A percentile compares a stretch with the other conserved stretches of the same genome.
Evolutionary conservation across 495 filamentous ascomycete genomes (phyloP).

Genomic region (Penicillium macrosclerotiorum): DNA sequence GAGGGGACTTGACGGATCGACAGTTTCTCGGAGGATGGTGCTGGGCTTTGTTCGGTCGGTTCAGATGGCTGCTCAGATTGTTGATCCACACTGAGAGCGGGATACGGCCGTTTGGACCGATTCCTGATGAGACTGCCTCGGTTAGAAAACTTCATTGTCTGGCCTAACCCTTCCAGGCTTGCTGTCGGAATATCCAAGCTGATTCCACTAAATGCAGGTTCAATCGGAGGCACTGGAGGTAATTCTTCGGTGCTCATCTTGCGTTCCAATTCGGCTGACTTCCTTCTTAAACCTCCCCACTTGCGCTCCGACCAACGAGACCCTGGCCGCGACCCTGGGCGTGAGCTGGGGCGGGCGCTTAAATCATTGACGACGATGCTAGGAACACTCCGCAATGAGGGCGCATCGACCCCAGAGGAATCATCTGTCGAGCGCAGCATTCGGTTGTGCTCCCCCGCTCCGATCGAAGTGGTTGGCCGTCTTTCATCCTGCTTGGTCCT

Average conservation of each 20-base stretch:
- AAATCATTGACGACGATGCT: conserved; percentile 43
- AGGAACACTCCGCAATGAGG: conserved; percentile 40
- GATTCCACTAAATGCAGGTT: conserved; percentile 51
- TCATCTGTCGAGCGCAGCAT: conserved; percentile 16
- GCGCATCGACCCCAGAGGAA: conserved; percentile 13
- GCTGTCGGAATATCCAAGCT: conserved; percentile 55
- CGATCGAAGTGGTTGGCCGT: conserved; percentile 10
- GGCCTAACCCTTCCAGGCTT: conserved; percentile 51
- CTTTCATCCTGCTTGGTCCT: conserved; percentile 11
- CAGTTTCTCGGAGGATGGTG: neutral
- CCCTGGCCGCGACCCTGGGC: conserved; percentile 31
- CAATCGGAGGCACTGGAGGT: conserved; percentile 35
- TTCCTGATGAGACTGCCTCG: conserved; percentile 47
- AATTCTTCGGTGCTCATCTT: conserved; percentile 26
- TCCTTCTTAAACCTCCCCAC: conserved; percentile 39
- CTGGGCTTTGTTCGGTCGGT: neutral
- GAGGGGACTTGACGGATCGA: conserved; percentile 8
- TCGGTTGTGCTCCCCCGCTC: conserved; percentile 10
- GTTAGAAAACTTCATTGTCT: conserved; percentile 57
- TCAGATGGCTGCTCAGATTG: conserved; percentile 3
- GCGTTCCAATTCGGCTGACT: conserved; percentile 37
- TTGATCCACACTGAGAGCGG: conserved; percentile 19
- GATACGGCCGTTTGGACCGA: conserved; percentile 20
- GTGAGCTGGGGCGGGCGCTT: conserved; percentile 35
- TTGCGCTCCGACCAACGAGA: conserved; percentile 48